Conservation (phyloP, 768 basidiomycete species). For the Austroboletus eburneus region DNA sequence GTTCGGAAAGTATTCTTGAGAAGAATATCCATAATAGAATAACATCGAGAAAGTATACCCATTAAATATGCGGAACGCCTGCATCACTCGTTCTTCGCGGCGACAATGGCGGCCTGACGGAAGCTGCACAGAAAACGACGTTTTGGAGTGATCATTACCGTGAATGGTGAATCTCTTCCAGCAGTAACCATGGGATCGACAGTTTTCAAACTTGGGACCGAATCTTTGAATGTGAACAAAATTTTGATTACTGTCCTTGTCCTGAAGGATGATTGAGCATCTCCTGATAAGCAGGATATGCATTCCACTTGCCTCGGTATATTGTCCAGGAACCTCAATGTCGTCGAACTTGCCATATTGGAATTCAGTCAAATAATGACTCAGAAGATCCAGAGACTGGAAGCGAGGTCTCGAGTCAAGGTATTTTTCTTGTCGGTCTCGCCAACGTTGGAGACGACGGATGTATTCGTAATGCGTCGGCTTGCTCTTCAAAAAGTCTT, state of each 20-base stretch:
- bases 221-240: slow-evolving; percentile 92
- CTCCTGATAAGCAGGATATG: neutral
- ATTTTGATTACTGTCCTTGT: slow-evolving; percentile 90
- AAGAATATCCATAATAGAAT: neutral
- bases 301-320: slow-evolving; percentile 68
- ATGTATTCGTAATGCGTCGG: slow-evolving; percentile 86
- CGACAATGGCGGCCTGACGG: slow-evolving; percentile 82
- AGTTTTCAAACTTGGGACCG: slow-evolving; percentile 85
- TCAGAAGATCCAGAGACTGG: slow-evolving; percentile 81
- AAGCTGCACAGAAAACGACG: slow-evolving; percentile 87
- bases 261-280: slow-evolving; percentile 44
- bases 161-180: slow-evolving; percentile 90
- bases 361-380: slow-evolving; percentile 95
- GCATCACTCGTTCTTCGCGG: slow-evolving; percentile 88
- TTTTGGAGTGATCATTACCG: slow-evolving; percentile 85
- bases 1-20: slow-evolving; percentile 3
- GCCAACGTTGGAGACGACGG: slow-evolving; percentile 84
- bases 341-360: slow-evolving; percentile 97
- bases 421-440: slow-evolving; percentile 81
- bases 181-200: slow-evolving; percentile 77
- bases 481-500: slow-evolving; percentile 80
- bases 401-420: slow-evolving; percentile 80
- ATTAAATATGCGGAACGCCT: slow-evolving; percentile 93
- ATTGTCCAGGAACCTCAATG: slow-evolving; percentile 98
- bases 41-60: slow-evolving; percentile 45